phyloP scores from a whole-genome alignment of 768 basidiomycete species.

The Steccherinum ochraceum region DNA sequence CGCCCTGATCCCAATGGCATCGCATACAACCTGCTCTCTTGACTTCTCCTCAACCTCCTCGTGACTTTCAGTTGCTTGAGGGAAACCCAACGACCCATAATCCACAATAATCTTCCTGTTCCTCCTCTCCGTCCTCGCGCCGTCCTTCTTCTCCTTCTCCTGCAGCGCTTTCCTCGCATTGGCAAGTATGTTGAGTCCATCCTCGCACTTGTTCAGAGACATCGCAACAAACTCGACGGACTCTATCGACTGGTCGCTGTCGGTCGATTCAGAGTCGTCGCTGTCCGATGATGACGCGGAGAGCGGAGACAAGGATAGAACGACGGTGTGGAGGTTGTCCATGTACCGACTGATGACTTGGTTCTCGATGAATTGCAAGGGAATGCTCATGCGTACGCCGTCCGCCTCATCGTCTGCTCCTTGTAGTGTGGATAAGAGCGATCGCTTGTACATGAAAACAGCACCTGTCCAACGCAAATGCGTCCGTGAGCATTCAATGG shows the following conservation, averaged over 20 bases:
- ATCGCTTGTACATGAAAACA: conserved; percentile 39
- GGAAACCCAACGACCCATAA: conserved; percentile 34
- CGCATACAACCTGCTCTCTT: conserved; percentile 10
- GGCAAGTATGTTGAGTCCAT: neutral
- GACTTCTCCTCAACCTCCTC: neutral
- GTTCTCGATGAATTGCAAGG: conserved; percentile 32
- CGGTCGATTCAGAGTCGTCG: neutral
- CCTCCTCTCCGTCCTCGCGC: neutral
- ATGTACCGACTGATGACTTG: conserved; percentile 13
- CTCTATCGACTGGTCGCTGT: neutral
- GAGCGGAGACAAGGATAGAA: conserved; percentile 12
- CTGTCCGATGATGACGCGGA: conserved; percentile 1
- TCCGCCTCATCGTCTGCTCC: conserved; percentile 22
- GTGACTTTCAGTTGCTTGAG: conserved; percentile 11
- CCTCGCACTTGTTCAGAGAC: neutral
- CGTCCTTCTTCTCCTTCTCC: neutral
- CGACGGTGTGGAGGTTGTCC: conserved; percentile 14
- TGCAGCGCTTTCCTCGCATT: neutral
- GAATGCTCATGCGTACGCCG: conserved; percentile 41
- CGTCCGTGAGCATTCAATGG: neutral
- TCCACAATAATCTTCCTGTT: conserved; percentile 28
- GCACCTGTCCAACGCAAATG: conserved; percentile 27
- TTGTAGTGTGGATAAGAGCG: conserved; percentile 29
- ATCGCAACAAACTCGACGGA: conserved; percentile 4
- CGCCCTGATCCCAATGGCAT: conserved; percentile 8